Evolutionary conservation across 306 rosid species (phyloP).

Genomic region (Aeschynomene evenia): DNA sequence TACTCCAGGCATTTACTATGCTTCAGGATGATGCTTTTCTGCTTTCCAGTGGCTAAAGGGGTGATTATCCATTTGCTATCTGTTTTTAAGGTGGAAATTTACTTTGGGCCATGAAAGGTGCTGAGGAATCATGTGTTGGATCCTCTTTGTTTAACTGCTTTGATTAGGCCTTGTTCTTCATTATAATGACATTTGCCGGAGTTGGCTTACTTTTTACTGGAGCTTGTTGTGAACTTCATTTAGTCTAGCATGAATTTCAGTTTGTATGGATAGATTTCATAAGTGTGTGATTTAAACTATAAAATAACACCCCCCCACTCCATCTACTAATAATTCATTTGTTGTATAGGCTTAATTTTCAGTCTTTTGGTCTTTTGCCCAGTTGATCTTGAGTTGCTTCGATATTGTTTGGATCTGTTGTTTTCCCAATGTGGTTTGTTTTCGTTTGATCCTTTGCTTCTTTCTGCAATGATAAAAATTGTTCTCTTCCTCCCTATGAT

Average conservation of each 20-base stretch:
- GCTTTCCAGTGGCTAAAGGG: not conserved
- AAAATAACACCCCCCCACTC: not conserved
- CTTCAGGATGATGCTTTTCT: slow-evolving; percentile 5
- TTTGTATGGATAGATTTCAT: slow-evolving; percentile 3
- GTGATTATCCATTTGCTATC: slow-evolving; percentile 1
- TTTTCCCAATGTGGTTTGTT: not conserved
- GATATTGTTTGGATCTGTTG: not conserved
- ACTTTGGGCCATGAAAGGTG: slow-evolving; percentile 17
- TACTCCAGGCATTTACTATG: not conserved
- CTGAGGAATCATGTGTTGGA: not conserved
- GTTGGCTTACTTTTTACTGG: slow-evolving; percentile 9
- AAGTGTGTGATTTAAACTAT: too few species aligned
- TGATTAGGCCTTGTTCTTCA: not conserved
- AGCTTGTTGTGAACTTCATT: not conserved
- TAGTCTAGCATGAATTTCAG: not conserved
- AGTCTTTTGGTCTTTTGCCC: not conserved
- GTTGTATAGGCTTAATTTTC: not conserved
- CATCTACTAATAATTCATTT: not conserved
- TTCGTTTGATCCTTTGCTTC: not conserved
- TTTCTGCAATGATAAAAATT: not conserved
- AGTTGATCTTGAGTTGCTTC: not conserved
- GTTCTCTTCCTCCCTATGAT: not conserved
- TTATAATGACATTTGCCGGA: not conserved
- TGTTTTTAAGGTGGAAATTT: slow-evolving; percentile 4
- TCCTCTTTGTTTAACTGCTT: slow-evolving; percentile 7